These are phyloP conservation scores for Macrolepiota albuminosa DNA, from an alignment of 768 basidiomycete genomes.

Conservation along the genomic window DNA sequence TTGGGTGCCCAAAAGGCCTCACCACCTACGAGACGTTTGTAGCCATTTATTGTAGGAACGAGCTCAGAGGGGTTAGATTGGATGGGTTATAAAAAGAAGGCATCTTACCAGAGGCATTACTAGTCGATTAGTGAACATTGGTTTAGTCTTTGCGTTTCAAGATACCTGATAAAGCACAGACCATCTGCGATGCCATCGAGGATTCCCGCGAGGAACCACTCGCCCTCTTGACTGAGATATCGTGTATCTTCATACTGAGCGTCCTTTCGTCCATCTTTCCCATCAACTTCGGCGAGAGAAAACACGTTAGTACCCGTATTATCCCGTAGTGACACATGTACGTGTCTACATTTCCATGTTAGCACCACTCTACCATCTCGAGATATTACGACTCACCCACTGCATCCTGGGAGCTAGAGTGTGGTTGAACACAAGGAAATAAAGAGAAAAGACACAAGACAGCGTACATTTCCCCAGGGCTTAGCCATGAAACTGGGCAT, in stretches of 20 bases:
- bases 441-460: not conserved
- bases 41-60: slow-evolving; percentile 92
- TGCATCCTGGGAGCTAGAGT: slow-evolving; percentile 85
- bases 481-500: slow-evolving; percentile 99
- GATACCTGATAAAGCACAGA: slow-evolving; percentile 20
- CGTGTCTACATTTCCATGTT: slow-evolving; percentile 50
- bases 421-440: not conserved
- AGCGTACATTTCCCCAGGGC: slow-evolving; percentile 84
- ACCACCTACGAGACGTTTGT: slow-evolving; percentile 93
- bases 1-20: slow-evolving; percentile 95
- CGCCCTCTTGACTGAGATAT: slow-evolving; percentile 76
- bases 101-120: slow-evolving; percentile 77
- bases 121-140: not conserved
- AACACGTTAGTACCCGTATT: slow-evolving; percentile 72
- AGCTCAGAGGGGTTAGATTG: slow-evolving; percentile 34
- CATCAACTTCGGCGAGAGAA: slow-evolving; percentile 58
- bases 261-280: slow-evolving; percentile 56
- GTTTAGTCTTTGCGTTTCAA: not conserved
- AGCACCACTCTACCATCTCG: not conserved
- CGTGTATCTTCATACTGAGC: slow-evolving; percentile 80
- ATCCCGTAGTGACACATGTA: slow-evolving; percentile 84
- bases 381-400: slow-evolving; percentile 54
- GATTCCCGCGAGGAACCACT: slow-evolving; percentile 94
- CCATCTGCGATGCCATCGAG: slow-evolving; percentile 87
- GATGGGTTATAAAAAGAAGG: not conserved